phyloP scores from a whole-genome alignment of 805 yeast species.

The Wickerhamomyces ciferrii region DNA sequence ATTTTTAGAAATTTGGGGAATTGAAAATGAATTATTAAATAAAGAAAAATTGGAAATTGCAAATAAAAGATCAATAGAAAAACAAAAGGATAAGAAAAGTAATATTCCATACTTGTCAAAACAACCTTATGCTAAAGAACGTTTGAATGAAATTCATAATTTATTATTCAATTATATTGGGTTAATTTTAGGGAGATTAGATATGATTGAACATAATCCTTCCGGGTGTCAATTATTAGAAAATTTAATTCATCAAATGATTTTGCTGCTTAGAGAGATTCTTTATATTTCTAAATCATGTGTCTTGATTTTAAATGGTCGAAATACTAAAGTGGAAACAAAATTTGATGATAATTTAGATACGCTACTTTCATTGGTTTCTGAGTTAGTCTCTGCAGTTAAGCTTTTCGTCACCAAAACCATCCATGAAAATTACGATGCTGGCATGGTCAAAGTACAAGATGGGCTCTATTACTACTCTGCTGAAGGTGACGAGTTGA shows the following conservation, averaged over 20 bases:
- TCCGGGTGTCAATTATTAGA: constrained; percentile 67
- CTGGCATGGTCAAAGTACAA: constrained; percentile 5
- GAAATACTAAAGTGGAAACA: constrained; percentile 13
- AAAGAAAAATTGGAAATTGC: constrained; percentile 11
- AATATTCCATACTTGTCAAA: constrained; percentile 37
- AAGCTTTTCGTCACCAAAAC: constrained; percentile 56
- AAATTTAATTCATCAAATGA: constrained; percentile 61
- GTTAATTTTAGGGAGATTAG: constrained; percentile 69
- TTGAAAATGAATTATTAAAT: constrained; percentile 47
- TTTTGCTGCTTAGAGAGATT: constrained; percentile 57
- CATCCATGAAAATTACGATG: constrained; percentile 30
- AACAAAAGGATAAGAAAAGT: neutral
- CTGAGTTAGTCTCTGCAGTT: constrained; percentile 60
- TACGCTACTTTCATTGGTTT: constrained; percentile 50
- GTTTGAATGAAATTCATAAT: constrained; percentile 61
- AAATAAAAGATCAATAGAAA: neutral
- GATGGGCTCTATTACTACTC: constrained; percentile 46
- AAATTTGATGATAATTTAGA: constrained; percentile 42
- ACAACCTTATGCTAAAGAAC: constrained; percentile 58
- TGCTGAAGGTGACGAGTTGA: constrained; percentile 61
- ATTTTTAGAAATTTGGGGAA: constrained; percentile 69
- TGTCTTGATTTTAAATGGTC: constrained; percentile 26
- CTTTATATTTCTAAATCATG: constrained; percentile 52
- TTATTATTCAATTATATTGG: constrained; percentile 58
- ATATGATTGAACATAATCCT: constrained; percentile 69